phyloP scores from a whole-genome alignment of 495 filamentous ascomycete species.

The Aspergillus kassunensis region DNA sequence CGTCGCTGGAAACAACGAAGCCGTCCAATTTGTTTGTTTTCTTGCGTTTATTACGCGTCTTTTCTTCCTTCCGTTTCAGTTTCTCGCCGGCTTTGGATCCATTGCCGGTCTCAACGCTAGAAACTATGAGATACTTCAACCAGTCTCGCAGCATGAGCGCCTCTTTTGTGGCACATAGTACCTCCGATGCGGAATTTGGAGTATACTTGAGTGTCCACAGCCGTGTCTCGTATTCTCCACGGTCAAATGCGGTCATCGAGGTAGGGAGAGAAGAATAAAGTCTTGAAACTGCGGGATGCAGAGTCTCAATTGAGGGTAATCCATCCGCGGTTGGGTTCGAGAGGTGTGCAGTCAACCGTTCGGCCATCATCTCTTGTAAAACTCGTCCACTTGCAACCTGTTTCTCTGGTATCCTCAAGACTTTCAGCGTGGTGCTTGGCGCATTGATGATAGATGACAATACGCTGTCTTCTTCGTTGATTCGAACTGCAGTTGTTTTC shows the following conservation, averaged over 20 bases:
- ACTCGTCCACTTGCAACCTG: constrained; percentile 32
- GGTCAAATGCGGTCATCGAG: constrained; percentile 76
- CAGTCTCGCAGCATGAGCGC: constrained; percentile 72
- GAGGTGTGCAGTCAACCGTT: constrained; percentile 27
- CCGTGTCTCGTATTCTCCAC: constrained; percentile 63
- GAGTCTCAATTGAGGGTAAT: constrained; percentile 2
- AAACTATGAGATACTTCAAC: constrained; percentile 71
- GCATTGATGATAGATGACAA: constrained; percentile 7
- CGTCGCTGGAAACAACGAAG: constrained; percentile 82
- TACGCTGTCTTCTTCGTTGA: constrained; percentile 35
- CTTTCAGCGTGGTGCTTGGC: not conserved
- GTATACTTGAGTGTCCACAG: constrained; percentile 88
- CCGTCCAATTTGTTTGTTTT: constrained; percentile 68
- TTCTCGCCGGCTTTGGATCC: constrained; percentile 40
- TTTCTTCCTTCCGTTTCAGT: constrained; percentile 36
- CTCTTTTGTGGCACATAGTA: constrained; percentile 74
- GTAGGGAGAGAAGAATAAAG: constrained; percentile 56
- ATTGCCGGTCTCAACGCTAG: constrained; percentile 63
- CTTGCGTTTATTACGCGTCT: constrained; percentile 62
- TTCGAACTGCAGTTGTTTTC: constrained; percentile 29
- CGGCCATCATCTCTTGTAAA: constrained; percentile 29
- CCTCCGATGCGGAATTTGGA: constrained; percentile 61
- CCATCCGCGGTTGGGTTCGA: not conserved
- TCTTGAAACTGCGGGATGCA: constrained; percentile 56
- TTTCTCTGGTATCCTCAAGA: constrained; percentile 34